Base-by-base conservation (phyloP, 73 alveolate genomes). In the Effrenium voratum region DNA sequence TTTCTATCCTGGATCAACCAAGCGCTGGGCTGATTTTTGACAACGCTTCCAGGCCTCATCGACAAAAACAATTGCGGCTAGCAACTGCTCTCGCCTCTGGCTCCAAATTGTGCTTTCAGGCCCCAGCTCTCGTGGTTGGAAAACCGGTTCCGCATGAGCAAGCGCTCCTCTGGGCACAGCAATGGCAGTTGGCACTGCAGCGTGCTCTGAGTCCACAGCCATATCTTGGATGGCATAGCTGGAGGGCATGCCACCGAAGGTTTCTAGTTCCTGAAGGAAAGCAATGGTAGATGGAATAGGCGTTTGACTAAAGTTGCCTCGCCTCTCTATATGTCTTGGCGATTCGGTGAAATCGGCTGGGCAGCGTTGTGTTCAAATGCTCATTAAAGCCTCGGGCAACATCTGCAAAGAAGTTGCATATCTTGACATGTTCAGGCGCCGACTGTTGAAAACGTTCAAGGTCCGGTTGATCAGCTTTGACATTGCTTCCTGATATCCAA, bases 221-320 rank as follows among this genome's bases (percentile, higher is more conserved):
- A 90, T n/a, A 44, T 90, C 97, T 76, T 70, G 88, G 76, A 57
- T 16, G 32, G 97, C 97, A 43, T 90, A 90, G 76, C 88, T 90
- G 55, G 97, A 90, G 19, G 97, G 97, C 97, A 90, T 90, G 55
- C 83, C 97, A n/a, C 97, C 97, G 15, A 46, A 55, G 28, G 97
- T 90, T 77, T 63, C 44, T 43, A 90, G 55, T 5, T 66, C 97
- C 97, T 90, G 34, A 86, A 26, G 43, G 16, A 12, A n/a, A 4
- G 34, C 63, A 52, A 8, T 8, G 63, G 19, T 8, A 52, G 26
- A 52, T 8, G 63, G 8, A 8, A 52, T 8, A 19, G 63, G 8
- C 26, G 63, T 8, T 8, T 52, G 63, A n/a, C 15, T 4, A 30
- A 68, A 15, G 32, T 28, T 15, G 28, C 30, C 43, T 30, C 10